Conservation (phyloP, 1,284 basidiomycete genomes). For the Lignosus rhinocerotis region DNA sequence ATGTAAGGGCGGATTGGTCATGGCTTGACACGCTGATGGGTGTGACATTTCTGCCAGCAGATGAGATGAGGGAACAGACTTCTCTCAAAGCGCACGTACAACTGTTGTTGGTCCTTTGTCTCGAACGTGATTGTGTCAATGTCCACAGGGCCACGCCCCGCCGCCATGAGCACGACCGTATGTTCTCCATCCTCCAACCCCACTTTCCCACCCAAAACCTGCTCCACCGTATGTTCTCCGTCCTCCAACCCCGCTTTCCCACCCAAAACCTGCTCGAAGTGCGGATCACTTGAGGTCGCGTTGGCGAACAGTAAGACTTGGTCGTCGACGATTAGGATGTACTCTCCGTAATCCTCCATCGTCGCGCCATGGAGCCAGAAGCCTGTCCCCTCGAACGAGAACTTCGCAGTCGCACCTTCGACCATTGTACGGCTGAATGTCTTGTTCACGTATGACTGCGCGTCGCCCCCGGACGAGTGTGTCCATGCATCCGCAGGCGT, state of each 20-base stretch:
- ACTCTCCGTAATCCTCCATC: conserved; percentile 49
- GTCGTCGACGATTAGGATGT: conserved; percentile 48
- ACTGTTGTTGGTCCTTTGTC: conserved; percentile 37
- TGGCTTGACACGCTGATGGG: neutral
- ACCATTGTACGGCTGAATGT: conserved; percentile 28
- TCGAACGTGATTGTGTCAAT: conserved; percentile 49
- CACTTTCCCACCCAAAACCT: conserved; percentile 28
- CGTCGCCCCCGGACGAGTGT: conserved; percentile 20
- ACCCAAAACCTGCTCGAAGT: conserved; percentile 44
- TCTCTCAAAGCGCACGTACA: conserved; percentile 33
- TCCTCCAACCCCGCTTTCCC: conserved; percentile 41
- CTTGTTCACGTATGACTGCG: conserved; percentile 22
- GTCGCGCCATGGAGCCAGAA: conserved; percentile 51
- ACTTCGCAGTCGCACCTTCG: conserved; percentile 28
- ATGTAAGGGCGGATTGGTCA: neutral
- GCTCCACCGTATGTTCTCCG: too few species aligned
- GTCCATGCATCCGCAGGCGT: conserved; percentile 32
- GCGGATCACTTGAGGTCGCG: conserved; percentile 32
- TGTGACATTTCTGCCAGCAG: neutral
- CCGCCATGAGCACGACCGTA: conserved; percentile 46
- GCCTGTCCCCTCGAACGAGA: conserved; percentile 47
- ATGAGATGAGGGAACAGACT: neutral
- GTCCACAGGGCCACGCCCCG: conserved; percentile 45
- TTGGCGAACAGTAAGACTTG: conserved; percentile 37
- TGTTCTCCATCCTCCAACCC: conserved; percentile 46